Percentiles rank a stretch among this genome's conserved stretches.
Conservation (phyloP, 73 alveolate genomes). For the Tetrahymena borealis region DNA sequence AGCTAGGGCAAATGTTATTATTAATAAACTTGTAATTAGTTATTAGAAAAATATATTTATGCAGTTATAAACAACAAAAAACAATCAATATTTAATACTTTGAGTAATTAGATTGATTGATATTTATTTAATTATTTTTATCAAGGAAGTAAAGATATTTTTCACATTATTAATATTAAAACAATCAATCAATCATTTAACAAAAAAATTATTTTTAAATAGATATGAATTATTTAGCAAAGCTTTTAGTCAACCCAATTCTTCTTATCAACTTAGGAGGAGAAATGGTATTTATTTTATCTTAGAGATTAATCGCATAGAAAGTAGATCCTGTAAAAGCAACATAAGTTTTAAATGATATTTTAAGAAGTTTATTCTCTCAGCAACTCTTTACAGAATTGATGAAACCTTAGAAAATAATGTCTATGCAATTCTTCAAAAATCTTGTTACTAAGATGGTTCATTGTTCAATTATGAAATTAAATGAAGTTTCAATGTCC, state of each 20-base stretch:
- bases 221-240: neutral
- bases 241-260: neutral
- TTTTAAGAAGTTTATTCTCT: slow-evolving; percentile 35
- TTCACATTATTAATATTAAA: too few relatives aligned
- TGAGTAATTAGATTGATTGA: too few relatives aligned
- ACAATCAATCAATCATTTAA: neutral
- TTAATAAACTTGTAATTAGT: too few relatives aligned
- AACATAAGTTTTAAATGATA: slow-evolving; percentile 44
- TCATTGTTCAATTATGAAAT: slow-evolving; percentile 57
- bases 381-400: slow-evolving; percentile 45
- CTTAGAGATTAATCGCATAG: slow-evolving; percentile 55
- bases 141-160: too few relatives aligned
- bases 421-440: slow-evolving; percentile 38
- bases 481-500: slow-evolving; percentile 52
- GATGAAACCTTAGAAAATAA: slow-evolving; percentile 38
- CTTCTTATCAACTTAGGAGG: slow-evolving; percentile 44
- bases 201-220: neutral
- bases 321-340: slow-evolving; percentile 45
- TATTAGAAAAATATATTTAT: too few relatives aligned
- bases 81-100: too few relatives aligned
- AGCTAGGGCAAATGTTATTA: too few relatives aligned
- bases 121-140: too few relatives aligned
- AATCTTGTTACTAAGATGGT: slow-evolving; percentile 45
- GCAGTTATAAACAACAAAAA: too few relatives aligned
- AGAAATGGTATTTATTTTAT: slow-evolving; percentile 58